These are phyloP conservation scores for Thuidium tamariscinum DNA, from an alignment of 225 moss, liverwort and hornwort species.

Conservation along the genomic window DNA sequence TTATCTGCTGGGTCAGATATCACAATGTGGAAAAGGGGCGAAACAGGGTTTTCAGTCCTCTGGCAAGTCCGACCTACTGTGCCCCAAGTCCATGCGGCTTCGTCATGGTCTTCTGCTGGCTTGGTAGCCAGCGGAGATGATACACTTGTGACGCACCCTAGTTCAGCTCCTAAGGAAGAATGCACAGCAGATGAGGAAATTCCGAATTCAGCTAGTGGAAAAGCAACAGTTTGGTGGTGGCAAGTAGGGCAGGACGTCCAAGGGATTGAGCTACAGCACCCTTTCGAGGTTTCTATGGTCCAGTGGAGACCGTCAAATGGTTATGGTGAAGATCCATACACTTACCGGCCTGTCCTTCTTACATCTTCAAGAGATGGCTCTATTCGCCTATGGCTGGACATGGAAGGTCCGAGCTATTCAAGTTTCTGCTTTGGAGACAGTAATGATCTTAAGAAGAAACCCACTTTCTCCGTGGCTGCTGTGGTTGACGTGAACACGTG, in stretches of 20 bases:
- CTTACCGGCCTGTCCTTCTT: conserved; percentile 69
- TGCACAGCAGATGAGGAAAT: conserved; percentile 15
- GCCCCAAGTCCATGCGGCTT: conserved; percentile 63
- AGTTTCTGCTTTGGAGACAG: conserved; percentile 34
- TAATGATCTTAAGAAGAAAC: conserved; percentile 55
- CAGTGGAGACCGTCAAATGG: conserved; percentile 92
- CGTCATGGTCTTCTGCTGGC: conserved; percentile 70
- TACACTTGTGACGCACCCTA: neutral
- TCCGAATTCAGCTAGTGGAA: neutral
- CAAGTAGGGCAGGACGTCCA: conserved; percentile 58
- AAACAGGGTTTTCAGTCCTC: conserved; percentile 40
- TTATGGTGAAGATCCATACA: conserved; percentile 41
- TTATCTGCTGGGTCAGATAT: conserved; percentile 69
- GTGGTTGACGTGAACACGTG: conserved; percentile 76
- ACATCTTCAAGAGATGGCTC: conserved; percentile 79
- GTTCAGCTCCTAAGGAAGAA: neutral
- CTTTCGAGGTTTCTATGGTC: conserved; percentile 57
- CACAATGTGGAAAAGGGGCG: conserved; percentile 66
- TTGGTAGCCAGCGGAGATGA: conserved; percentile 71
- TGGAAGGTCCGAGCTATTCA: conserved; percentile 58
- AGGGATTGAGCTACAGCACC: conserved; percentile 68
- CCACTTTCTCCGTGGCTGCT: conserved; percentile 73
- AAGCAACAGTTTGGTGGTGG: conserved; percentile 84
- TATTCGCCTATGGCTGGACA: conserved; percentile 87
- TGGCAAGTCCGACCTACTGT: conserved; percentile 64